These are phyloP conservation scores for Chimonanthus salicifolius DNA, from an alignment of 164 flowering plant species.

Conservation along the genomic window DNA sequence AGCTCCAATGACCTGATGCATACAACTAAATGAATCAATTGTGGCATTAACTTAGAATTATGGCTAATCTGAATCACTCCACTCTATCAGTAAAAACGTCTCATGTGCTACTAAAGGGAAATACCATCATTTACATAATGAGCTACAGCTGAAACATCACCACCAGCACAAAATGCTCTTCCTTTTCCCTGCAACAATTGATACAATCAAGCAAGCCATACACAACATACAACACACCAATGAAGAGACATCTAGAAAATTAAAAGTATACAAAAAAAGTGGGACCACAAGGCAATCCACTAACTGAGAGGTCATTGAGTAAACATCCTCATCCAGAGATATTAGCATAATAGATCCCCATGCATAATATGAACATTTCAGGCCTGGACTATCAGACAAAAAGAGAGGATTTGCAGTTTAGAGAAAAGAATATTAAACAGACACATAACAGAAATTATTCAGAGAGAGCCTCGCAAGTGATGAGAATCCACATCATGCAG, in stretches of 20 bases:
- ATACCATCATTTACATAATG: constrained; percentile 29
- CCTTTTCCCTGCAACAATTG: constrained; percentile 47
- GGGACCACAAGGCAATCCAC: too few species aligned
- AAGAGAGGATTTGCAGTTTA: too few species aligned
- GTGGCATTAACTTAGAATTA: not conserved
- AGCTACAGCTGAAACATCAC: constrained; percentile 20
- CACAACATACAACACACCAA: not conserved
- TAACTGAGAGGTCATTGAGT: too few species aligned
- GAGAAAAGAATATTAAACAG: not conserved
- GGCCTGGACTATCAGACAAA: too few species aligned
- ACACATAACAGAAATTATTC: not conserved
- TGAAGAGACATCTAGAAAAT: not conserved
- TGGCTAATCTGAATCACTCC: not conserved
- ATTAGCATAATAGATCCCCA: too few species aligned
- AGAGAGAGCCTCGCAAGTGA: too few species aligned
- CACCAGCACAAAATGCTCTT: constrained; percentile 39
- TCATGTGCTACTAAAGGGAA: constrained; percentile 1
- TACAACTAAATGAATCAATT: not conserved
- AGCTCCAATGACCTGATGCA: constrained; percentile 30
- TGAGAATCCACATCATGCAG: too few species aligned
- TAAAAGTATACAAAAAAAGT: too few species aligned
- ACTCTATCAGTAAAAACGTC: not conserved
- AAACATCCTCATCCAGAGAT: too few species aligned
- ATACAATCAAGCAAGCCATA: not conserved
- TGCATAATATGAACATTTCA: too few species aligned